Evolutionary conservation across 1,139 yeast species (phyloP).

Genomic region (Kurtzmaniella quercitrusa): DNA sequence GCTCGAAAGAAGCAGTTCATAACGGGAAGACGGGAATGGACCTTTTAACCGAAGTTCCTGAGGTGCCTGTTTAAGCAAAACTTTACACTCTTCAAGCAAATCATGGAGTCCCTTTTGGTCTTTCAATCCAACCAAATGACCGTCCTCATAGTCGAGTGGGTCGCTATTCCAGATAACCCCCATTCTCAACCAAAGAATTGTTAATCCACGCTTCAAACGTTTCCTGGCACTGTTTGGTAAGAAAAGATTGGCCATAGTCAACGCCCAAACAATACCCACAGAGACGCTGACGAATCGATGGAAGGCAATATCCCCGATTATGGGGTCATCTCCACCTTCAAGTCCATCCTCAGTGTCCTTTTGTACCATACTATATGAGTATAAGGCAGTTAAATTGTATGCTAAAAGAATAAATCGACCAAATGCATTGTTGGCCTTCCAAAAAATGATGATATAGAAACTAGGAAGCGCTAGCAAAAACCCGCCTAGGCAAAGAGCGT

Average conservation of each 20-base stretch:
- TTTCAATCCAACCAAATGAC: slow-evolving; percentile 45
- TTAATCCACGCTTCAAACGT: slow-evolving; percentile 59
- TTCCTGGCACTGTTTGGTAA: slow-evolving; percentile 76
- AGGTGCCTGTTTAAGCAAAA: slow-evolving; percentile 67
- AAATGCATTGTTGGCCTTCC: slow-evolving; percentile 62
- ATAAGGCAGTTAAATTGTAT: slow-evolving; percentile 74
- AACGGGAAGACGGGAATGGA: slow-evolving; percentile 54
- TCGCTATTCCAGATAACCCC: slow-evolving; percentile 77
- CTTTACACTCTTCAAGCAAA: slow-evolving; percentile 59
- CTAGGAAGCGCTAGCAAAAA: slow-evolving; percentile 58
- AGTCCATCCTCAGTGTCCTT: slow-evolving; percentile 60
- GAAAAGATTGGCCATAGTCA: slow-evolving; percentile 57
- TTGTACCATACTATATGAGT: slow-evolving; percentile 65
- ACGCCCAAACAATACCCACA: slow-evolving; percentile 75
- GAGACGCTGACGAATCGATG: slow-evolving; percentile 74
- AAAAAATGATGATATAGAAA: slow-evolving; percentile 63
- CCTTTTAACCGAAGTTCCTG: slow-evolving; percentile 75
- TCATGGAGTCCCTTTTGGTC: slow-evolving; percentile 52
- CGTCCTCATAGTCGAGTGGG: slow-evolving; percentile 31
- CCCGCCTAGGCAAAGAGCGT: slow-evolving; percentile 55
- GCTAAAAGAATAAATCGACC: slow-evolving; percentile 74
- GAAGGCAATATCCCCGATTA: slow-evolving; percentile 72
- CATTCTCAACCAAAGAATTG: slow-evolving; percentile 71
- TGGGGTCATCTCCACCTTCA: slow-evolving; percentile 69
- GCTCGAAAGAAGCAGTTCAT: slow-evolving; percentile 45